Evolutionary conservation across 495 filamentous ascomycete genomes (phyloP), one percentile per base, ranked within the genome.

Genomic region (Aspergillus wentii): DNA sequence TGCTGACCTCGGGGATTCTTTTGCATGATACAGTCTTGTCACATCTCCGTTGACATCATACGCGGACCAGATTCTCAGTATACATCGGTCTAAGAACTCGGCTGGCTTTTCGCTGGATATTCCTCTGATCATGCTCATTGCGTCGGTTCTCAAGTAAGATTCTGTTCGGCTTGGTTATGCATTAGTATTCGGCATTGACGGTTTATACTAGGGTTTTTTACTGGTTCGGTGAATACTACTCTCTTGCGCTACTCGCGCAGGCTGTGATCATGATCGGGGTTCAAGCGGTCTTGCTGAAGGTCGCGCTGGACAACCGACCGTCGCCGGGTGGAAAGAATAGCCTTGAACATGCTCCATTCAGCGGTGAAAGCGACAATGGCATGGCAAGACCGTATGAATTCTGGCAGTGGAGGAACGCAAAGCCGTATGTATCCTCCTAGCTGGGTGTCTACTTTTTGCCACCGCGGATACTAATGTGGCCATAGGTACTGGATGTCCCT

Each of bases 61-160:
- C 64, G 75, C 80, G 40, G 89, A 95, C 66, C 89, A 98, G 65
- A 95, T 92, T 46, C 74, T 86, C 43, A 85, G 82, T 54, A 97
- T 98, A 64, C 78, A 95, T 57, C 75, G 79, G 46, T 75, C 62
- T 20, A 83, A 82, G 54, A 86, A 80, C 20, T 95, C 88, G 30
- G 85, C 83, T 14, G 92, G 92, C 23, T 98, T 98, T 68, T 86
- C 83, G 8, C 61, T 82, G 29, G 85, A 98, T 56, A 98, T 95
- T 30, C 94, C 92, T 4, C 61, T 97, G 44, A 98, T 98, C 47
- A 98, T 98, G 92, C 86, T 98, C 18, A 79, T 94, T 29, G 85
- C 92, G 10, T 95, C 88, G 8, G 80, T 96, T 37, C 65, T 95
- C 18, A 92, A 94, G 84, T 94, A 65, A 50, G 78, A 56, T 20